phyloP scores from a whole-genome alignment of 495 filamentous ascomycete genomes.

The Astrothelium macrocarpum region DNA sequence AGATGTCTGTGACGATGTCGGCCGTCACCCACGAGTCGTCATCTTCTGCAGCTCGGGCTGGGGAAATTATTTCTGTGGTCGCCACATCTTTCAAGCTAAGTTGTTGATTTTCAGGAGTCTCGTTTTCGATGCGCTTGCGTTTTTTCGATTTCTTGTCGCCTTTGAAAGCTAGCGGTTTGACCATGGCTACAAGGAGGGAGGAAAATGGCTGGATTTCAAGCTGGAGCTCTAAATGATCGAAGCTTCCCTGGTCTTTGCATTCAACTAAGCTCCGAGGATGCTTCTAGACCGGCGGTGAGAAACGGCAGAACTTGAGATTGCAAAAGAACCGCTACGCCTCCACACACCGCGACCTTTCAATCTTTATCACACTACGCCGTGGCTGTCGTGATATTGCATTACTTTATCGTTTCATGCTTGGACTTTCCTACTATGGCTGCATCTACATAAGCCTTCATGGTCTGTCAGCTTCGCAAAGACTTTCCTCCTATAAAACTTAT shows the following conservation, averaged over 20 bases:
- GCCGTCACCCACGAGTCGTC: constrained; percentile 89
- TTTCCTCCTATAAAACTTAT: no score
- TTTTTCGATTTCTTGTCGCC: constrained; percentile 93
- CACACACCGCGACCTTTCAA: neutral
- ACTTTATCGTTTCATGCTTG: neutral
- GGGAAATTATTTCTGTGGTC: constrained; percentile 24
- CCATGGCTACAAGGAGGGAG: constrained; percentile 30
- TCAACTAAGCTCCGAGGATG: neutral
- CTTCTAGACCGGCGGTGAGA: neutral
- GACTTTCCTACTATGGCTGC: neutral
- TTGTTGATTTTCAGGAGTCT: constrained; percentile 26
- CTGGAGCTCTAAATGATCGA: neutral
- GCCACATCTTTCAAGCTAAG: constrained; percentile 36
- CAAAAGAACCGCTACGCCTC: neutral
- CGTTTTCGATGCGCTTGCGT: constrained; percentile 56
- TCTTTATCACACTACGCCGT: neutral
- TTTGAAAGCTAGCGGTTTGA: constrained; percentile 87
- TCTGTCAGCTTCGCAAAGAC: no score
- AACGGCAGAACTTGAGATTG: neutral
- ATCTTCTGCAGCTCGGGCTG: constrained; percentile 41
- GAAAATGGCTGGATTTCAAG: neutral
- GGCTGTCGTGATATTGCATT: neutral
- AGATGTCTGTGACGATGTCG: constrained; percentile 62
- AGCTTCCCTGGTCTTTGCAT: neutral
- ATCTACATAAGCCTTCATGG: no score